Conservation (phyloP, 2,329 filamentous ascomycete species). For the Penicillium sp. region DNA sequence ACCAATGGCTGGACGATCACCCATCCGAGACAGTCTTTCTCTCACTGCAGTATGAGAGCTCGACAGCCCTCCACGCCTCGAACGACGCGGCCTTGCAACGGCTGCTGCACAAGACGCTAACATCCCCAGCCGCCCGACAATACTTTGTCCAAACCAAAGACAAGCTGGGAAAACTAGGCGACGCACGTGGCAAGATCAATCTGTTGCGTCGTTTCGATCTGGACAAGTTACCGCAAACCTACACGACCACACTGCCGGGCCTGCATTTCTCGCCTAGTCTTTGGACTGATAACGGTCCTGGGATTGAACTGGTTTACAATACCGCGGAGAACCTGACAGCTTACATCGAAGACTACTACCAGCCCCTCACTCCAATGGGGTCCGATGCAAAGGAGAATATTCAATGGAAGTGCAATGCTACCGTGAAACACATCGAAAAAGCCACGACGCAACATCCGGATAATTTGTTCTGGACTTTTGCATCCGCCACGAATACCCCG, state of each 20-base stretch:
- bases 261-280: conserved; percentile 48
- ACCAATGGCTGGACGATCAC: conserved; percentile 52
- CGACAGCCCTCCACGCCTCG: conserved; percentile 17
- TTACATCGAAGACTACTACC: conserved; percentile 55
- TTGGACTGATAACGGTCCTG: conserved; percentile 48
- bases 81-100: conserved; percentile 42
- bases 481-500: conserved; percentile 45
- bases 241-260: conserved; percentile 45
- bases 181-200: conserved; percentile 42
- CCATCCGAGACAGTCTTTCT: conserved; percentile 49
- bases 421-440: conserved; percentile 39
- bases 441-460: conserved; percentile 39
- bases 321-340: conserved; percentile 38
- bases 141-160: conserved; percentile 45
- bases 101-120: conserved; percentile 42
- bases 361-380: conserved; percentile 34
- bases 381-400: conserved; percentile 43
- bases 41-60: conserved; percentile 51
- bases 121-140: conserved; percentile 37
- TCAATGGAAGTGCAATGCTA: conserved; percentile 48
- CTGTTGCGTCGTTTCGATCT: conserved; percentile 51
- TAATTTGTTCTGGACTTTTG: conserved; percentile 52
- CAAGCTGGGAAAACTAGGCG: conserved; percentile 38
- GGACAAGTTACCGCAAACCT: conserved; percentile 36
- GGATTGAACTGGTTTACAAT: conserved; percentile 49